Conservation (phyloP, 169 alveolate species). For the Cryptosporidium canis region DNA sequence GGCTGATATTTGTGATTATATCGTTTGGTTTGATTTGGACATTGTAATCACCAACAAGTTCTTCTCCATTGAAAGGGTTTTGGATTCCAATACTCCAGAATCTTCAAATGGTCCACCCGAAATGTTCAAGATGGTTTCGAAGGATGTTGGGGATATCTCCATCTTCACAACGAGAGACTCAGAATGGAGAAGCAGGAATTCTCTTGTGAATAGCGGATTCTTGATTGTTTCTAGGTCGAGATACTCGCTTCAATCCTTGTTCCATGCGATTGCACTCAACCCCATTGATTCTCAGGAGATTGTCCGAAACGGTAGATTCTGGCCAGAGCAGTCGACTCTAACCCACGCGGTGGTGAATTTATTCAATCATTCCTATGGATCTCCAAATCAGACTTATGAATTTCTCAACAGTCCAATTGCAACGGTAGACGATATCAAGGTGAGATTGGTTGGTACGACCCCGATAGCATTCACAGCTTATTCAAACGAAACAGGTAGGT, state of each 20-base stretch:
- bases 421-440: background rate
- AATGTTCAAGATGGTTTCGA: conserved; percentile 2
- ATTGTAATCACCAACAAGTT: conserved; percentile 45
- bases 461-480: background rate
- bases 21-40: conserved; percentile 65
- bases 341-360: conserved; percentile 7
- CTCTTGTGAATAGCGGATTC: conserved; percentile 63
- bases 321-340: conserved; percentile 70
- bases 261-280: conserved; percentile 28
- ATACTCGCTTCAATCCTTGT: conserved; percentile 16
- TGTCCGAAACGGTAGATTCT: conserved; percentile 31
- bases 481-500: background rate
- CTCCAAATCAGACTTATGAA: conserved; percentile 12
- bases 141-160: conserved; percentile 5
- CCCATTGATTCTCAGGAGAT: conserved; percentile 25
- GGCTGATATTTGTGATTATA: conserved; percentile 45
- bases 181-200: conserved; percentile 36
- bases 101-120: background rate
- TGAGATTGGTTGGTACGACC: background rate
- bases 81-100: background rate
- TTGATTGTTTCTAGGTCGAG: conserved; percentile 32
- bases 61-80: conserved; percentile 31
- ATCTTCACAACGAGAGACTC: conserved; percentile 48
- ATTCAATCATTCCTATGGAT: conserved; percentile 1
- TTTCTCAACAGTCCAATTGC: background rate